These are phyloP conservation scores for Colletotrichum limetticola DNA, from an alignment of 2,329 filamentous ascomycete species.

Conservation along the genomic window DNA sequence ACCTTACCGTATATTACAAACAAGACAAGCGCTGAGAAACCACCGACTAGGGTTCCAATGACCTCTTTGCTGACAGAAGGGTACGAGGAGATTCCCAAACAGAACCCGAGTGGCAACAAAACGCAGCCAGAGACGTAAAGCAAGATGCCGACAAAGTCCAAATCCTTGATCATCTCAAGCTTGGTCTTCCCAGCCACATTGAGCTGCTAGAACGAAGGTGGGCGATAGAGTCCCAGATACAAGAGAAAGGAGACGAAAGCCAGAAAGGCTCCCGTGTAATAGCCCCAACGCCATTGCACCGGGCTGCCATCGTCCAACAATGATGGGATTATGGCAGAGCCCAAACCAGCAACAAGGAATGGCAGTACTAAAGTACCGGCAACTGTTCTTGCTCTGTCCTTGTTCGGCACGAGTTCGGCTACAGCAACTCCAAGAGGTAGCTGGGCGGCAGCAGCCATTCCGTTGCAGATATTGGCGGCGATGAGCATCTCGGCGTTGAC, in stretches of 20 bases:
- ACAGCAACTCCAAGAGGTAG: constrained; percentile 54
- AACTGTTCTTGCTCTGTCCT: constrained; percentile 48
- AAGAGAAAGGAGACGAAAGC: constrained; percentile 50
- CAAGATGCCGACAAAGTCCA: constrained; percentile 58
- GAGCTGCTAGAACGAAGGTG: constrained; percentile 56
- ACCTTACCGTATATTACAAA: constrained; percentile 13
- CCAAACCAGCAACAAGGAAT: constrained; percentile 47
- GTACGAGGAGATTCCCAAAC: not conserved
- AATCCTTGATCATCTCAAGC: constrained; percentile 50
- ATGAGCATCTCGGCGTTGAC: constrained; percentile 49
- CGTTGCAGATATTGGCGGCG: constrained; percentile 49
- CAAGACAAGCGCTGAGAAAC: not conserved
- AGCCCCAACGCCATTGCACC: constrained; percentile 60
- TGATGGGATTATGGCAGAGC: not conserved
- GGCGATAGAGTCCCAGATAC: constrained; percentile 58
- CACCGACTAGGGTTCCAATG: constrained; percentile 41
- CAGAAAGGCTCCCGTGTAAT: constrained; percentile 59
- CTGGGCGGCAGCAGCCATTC: constrained; percentile 52
- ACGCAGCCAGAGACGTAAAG: constrained; percentile 54
- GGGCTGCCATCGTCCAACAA: constrained; percentile 49
- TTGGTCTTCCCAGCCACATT: constrained; percentile 49
- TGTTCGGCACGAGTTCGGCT: constrained; percentile 56
- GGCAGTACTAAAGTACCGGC: constrained; percentile 55
- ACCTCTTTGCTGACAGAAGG: constrained; percentile 37
- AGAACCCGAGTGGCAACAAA: constrained; percentile 17